Conservation (phyloP, 208 protist species). For the Trypanosoma theileri region DNA sequence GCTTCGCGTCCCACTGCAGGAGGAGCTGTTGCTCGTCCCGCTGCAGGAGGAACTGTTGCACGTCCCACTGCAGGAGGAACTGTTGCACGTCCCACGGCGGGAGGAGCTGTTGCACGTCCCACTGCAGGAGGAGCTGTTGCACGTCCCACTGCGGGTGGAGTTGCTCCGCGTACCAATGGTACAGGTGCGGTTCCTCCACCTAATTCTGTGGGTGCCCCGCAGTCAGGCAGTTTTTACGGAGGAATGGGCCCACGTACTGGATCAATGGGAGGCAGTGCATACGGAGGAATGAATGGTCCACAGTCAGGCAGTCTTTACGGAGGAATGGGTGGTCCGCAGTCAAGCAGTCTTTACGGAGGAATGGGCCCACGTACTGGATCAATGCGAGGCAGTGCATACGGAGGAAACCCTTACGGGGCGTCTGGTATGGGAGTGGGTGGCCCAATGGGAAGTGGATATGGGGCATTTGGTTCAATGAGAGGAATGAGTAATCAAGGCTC, state of each 20-base stretch:
- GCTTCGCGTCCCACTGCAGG: too few species aligned
- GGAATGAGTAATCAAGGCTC: neutral
- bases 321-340: neutral
- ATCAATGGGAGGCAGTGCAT: neutral
- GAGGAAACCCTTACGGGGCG: neutral
- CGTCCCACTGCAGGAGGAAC: too few species aligned
- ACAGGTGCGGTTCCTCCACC: neutral
- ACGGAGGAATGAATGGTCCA: too few species aligned
- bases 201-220: neutral
- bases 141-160: too few species aligned
- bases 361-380: too few species aligned
- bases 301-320: too few species aligned
- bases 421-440: conserved; percentile 24
- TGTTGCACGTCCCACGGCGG: too few species aligned
- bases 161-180: too few species aligned
- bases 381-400: conserved; percentile 2
- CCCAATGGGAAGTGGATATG: conserved; percentile 29
- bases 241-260: conserved; percentile 30
- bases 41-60: too few species aligned
- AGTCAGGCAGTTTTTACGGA: neutral
- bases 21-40: too few species aligned
- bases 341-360: neutral
- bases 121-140: too few species aligned
- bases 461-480: neutral
- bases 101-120: too few species aligned